These are phyloP conservation scores for Cinnamomum chago DNA, from an alignment of 164 flowering plant genomes.

Conservation along the genomic window DNA sequence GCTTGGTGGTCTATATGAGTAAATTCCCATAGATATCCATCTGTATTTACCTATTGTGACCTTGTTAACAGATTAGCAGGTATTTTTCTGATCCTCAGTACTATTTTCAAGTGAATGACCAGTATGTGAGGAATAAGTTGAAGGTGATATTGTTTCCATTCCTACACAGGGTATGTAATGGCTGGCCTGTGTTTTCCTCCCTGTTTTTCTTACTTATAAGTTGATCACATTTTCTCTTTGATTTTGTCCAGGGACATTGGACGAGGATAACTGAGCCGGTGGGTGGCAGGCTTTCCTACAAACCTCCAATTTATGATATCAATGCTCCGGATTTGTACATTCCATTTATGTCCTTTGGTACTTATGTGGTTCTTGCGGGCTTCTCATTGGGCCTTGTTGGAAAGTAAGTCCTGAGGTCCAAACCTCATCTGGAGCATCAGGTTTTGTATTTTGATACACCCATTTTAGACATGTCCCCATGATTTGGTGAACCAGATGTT, in stretches of 20 bases:
- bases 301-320: slow-evolving; percentile 61
- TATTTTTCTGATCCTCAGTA: slow-evolving; percentile 75
- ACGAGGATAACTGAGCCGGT: slow-evolving; percentile 61
- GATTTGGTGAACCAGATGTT: too few species aligned
- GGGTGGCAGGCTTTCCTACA: slow-evolving; percentile 54
- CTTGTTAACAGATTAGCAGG: slow-evolving; percentile 50
- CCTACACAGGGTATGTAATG: slow-evolving; percentile 49
- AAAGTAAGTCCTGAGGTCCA: slow-evolving; percentile 30
- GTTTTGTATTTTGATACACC: neutral
- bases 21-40: too few species aligned
- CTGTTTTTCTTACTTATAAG: neutral
- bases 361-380: slow-evolving; percentile 56
- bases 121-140: slow-evolving; percentile 77
- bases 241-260: slow-evolving; percentile 46
- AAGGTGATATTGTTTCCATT: slow-evolving; percentile 70
- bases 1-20: too few species aligned
- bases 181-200: neutral
- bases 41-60: too few species aligned
- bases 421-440: too few species aligned
- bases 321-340: slow-evolving; percentile 65
- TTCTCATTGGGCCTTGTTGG: slow-evolving; percentile 49
- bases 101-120: slow-evolving; percentile 79
- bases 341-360: slow-evolving; percentile 59
- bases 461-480: neutral
- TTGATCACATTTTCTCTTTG: neutral